Evolutionary conservation across 2,329 filamentous ascomycete species (phyloP).

Genomic region (Fusarium coicis): DNA sequence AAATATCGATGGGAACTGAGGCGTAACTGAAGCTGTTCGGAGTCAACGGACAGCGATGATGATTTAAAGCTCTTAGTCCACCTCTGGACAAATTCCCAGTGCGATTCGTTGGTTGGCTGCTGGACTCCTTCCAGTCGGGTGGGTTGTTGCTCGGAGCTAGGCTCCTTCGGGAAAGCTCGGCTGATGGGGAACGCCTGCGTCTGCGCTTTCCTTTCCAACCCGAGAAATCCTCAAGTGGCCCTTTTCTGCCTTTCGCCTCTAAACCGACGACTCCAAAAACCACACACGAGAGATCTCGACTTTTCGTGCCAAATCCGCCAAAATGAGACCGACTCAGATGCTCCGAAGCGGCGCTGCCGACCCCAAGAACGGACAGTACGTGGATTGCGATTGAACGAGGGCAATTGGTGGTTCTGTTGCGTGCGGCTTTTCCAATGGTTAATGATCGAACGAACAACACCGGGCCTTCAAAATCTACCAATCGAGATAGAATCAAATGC

Average conservation of each 20-base stretch:
- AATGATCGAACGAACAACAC: conserved; percentile 18
- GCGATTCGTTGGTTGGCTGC: conserved; percentile 35
- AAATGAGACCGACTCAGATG: conserved; percentile 56
- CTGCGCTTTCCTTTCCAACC: conserved; percentile 43
- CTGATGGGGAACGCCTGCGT: conserved; percentile 42
- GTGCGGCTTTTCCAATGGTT: conserved; percentile 49
- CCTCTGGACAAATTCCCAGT: conserved; percentile 34
- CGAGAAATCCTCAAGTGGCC: conserved; percentile 45
- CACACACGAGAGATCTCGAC: conserved; percentile 34
- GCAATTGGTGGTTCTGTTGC: conserved; percentile 33
- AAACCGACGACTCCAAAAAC: conserved; percentile 38
- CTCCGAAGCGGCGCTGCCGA: conserved; percentile 48
- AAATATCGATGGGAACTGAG: conserved; percentile 18
- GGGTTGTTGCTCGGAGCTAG: conserved; percentile 44
- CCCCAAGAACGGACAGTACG: conserved; percentile 52
- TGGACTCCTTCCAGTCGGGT: conserved; percentile 5
- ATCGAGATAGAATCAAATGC: conserved; percentile 25
- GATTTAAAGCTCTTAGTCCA: conserved; percentile 43
- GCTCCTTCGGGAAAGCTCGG: conserved; percentile 50
- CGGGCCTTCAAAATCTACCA: conserved; percentile 21
- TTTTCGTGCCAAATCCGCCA: conserved; percentile 43
- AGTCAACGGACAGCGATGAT: conserved; percentile 41
- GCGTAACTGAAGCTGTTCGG: conserved; percentile 42
- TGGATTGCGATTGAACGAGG: conserved; percentile 30
- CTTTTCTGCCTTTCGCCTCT: conserved; percentile 42